Conservation (phyloP, 345 rosid genomes). For the Theobroma cacao region DNA sequence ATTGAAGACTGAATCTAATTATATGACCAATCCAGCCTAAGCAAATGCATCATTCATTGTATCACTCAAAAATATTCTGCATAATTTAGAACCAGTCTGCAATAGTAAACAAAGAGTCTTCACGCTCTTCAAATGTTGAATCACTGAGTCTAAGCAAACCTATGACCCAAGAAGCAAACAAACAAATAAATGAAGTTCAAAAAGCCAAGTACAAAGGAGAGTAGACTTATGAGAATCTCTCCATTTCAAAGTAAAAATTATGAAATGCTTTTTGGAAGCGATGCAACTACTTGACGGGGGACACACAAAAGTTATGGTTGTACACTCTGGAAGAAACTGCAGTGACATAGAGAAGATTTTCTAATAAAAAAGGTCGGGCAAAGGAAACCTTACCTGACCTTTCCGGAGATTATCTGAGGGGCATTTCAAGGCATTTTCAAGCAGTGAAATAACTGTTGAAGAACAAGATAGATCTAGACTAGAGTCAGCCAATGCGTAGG, state of each 20-base stretch:
- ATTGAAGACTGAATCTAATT: not conserved
- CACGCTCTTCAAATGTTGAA: not conserved
- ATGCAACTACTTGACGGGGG: not conserved
- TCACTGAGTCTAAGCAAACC: not conserved
- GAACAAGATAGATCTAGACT: constrained; percentile 79
- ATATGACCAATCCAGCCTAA: not conserved
- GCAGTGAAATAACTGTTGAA: constrained; percentile 82
- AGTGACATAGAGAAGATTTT: not conserved
- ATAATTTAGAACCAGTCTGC: not conserved
- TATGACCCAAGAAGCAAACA: no score
- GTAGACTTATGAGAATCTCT: not conserved
- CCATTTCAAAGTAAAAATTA: not conserved
- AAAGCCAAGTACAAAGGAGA: not conserved
- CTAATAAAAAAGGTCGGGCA: constrained; percentile 1
- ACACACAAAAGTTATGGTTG: not conserved
- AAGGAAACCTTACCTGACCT: constrained; percentile 75
- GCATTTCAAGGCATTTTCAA: constrained; percentile 89
- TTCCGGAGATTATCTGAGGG: constrained; percentile 97
- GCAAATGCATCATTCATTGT: not conserved
- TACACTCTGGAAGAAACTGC: not conserved
- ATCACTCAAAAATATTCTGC: not conserved
- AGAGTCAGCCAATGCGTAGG: constrained; percentile 97
- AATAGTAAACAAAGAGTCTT: not conserved
- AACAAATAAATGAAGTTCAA: not conserved
- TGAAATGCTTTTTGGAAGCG: not conserved